Percentiles rank a stretch among this genome's conserved stretches.
Conservation (phyloP, 75 land plant genomes). For the Gnetum montanum region DNA sequence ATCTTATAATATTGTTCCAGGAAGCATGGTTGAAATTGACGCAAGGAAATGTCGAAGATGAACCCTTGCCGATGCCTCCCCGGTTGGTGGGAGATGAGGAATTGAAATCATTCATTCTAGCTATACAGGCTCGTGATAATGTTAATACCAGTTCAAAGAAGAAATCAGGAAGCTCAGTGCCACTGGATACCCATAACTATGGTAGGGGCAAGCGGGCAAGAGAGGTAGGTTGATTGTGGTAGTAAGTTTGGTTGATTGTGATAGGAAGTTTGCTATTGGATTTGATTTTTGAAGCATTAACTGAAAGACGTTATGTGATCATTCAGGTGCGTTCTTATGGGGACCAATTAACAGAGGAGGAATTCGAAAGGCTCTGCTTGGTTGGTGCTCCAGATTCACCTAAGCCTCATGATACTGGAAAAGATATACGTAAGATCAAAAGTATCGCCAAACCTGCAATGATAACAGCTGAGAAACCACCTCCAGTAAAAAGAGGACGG, state of each 20-base stretch:
- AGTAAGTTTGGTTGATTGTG: not conserved
- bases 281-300: slow-evolving; percentile 7
- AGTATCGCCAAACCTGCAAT: not conserved
- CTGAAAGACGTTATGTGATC: no score
- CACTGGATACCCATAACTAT: slow-evolving; percentile 71
- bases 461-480: not conserved
- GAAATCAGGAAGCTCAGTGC: slow-evolving; percentile 33
- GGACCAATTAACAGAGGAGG: slow-evolving; percentile 92
- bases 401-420: slow-evolving; percentile 10
- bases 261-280: not conserved
- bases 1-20: no score
- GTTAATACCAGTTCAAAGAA: slow-evolving; percentile 28
- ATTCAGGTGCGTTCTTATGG: slow-evolving; percentile 82
- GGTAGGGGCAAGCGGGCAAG: slow-evolving; percentile 96
- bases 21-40: slow-evolving; percentile 48
- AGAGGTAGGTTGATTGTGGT: slow-evolving; percentile 50
- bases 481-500: slow-evolving; percentile 58
- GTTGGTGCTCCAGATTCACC: slow-evolving; percentile 55
- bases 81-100: slow-evolving; percentile 85
- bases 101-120: slow-evolving; percentile 47
- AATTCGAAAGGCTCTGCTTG: slow-evolving; percentile 90
- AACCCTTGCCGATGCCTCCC: slow-evolving; percentile 27
- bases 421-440: slow-evolving; percentile 5
- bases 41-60: slow-evolving; percentile 16
- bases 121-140: slow-evolving; percentile 51